phyloP scores from a whole-genome alignment of 78 protist species.

The Emiliania huxleyi region DNA sequence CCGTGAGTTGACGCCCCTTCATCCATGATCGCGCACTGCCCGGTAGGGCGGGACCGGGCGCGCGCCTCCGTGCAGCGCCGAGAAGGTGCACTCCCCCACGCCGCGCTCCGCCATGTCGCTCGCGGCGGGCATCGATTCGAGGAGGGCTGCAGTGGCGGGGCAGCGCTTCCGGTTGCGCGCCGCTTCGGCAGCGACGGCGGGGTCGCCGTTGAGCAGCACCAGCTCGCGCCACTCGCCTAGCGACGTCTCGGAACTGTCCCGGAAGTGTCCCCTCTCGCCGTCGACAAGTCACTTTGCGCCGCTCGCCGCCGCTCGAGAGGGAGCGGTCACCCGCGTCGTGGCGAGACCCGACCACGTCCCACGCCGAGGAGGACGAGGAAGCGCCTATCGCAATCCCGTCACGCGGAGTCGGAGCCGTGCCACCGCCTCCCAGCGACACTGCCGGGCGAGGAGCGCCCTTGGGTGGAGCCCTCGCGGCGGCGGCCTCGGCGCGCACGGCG shows the following conservation, averaged over 20 bases:
- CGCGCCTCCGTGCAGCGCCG: neutral
- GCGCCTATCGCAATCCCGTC: neutral
- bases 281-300: neutral
- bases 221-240: neutral
- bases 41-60: no score
- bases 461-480: neutral
- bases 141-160: neutral
- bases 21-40: no score
- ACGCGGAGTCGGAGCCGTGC: no score
- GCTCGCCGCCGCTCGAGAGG: neutral
- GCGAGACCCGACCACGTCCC: neutral
- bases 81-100: neutral
- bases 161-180: neutral
- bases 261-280: no score
- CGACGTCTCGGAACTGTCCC: no score
- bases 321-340: neutral
- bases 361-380: neutral
- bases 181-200: neutral
- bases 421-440: no score
- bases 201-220: neutral
- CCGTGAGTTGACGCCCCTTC: no score
- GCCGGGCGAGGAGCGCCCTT: no score
- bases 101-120: neutral
- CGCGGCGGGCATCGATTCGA: neutral
- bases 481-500: neutral